These are phyloP conservation scores for Beauveria sp. DNA, from an alignment of 2,329 filamentous ascomycete genomes.

Conservation along the genomic window DNA sequence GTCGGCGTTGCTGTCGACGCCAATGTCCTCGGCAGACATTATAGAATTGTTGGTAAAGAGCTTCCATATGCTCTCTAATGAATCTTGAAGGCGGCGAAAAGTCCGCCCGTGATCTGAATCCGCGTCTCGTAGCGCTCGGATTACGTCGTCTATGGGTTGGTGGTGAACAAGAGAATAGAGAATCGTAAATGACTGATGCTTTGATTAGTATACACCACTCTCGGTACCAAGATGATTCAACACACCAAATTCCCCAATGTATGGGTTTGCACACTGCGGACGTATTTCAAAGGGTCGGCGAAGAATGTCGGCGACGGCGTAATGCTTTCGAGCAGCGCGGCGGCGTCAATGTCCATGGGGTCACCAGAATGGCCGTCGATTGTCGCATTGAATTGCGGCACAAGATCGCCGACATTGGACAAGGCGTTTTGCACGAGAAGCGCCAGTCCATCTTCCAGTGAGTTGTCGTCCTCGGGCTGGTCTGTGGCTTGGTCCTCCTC, in stretches of 20 bases:
- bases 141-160: constrained; percentile 27
- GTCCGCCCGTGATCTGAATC: constrained; percentile 26
- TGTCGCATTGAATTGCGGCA: constrained; percentile 23
- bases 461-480: constrained; percentile 11
- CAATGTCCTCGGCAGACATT: constrained; percentile 27
- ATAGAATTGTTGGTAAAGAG: constrained; percentile 27
- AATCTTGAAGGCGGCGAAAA: constrained; percentile 23
- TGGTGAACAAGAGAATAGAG: constrained; percentile 25
- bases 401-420: constrained; percentile 30
- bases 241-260: constrained; percentile 35
- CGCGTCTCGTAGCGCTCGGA: constrained; percentile 24
- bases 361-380: constrained; percentile 19
- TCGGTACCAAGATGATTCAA: neutral
- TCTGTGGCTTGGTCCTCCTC: neutral
- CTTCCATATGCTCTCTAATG: constrained; percentile 26
- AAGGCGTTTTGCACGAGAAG: constrained; percentile 34
- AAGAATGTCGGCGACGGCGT: constrained; percentile 24
- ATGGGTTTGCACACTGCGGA: constrained; percentile 29
- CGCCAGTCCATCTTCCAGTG: constrained; percentile 28
- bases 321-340: constrained; percentile 21
- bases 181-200: constrained; percentile 3
- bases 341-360: constrained; percentile 27
- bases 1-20: constrained; percentile 25
- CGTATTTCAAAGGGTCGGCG: constrained; percentile 29
- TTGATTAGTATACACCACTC: neutral